Percentiles rank a stretch among this genome's conserved stretches.
These are phyloP conservation scores for Hydnum rufescens DNA, from an alignment of 768 basidiomycete species.

Conservation along the genomic window DNA sequence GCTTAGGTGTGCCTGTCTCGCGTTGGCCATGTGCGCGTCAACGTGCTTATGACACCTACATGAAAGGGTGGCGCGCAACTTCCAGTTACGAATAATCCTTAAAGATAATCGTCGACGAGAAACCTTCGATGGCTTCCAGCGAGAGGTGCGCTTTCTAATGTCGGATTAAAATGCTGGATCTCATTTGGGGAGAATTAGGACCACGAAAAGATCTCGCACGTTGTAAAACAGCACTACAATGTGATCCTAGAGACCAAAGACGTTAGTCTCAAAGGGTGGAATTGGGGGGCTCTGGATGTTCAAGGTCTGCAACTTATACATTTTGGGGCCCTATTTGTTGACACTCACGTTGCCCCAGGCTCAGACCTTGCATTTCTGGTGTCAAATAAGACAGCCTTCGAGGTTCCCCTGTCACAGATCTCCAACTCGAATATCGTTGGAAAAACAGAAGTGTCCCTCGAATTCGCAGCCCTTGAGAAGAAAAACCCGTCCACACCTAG, in stretches of 20 bases:
- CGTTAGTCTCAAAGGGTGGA: slow-evolving; percentile 85
- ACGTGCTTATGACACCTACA: slow-evolving; percentile 11
- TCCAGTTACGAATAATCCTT: slow-evolving; percentile 70
- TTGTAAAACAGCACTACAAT: slow-evolving; percentile 76
- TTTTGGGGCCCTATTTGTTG: neutral
- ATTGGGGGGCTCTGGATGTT: slow-evolving; percentile 92
- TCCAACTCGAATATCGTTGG: slow-evolving; percentile 97
- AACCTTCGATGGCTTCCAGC: slow-evolving; percentile 83
- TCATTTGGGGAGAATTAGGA: slow-evolving; percentile 32
- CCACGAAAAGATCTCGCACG: slow-evolving; percentile 59
- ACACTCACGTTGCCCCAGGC: slow-evolving; percentile 27
- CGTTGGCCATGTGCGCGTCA: neutral
- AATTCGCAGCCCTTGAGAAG: slow-evolving; percentile 55
- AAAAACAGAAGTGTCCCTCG: slow-evolving; percentile 96
- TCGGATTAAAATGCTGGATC: slow-evolving; percentile 3
- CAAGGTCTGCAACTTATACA: slow-evolving; percentile 38
- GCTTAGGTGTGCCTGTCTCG: slow-evolving; percentile 30
- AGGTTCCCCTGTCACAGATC: slow-evolving; percentile 67
- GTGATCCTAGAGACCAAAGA: slow-evolving; percentile 75
- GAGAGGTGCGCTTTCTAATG: slow-evolving; percentile 45
- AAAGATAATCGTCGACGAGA: slow-evolving; percentile 39
- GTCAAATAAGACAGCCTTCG: slow-evolving; percentile 73
- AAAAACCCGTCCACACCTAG: slow-evolving; percentile 25
- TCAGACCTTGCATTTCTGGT: slow-evolving; percentile 83
- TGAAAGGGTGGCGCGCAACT: slow-evolving; percentile 59